Base-by-base conservation (phyloP, 305 asterid genomes). In the Rubia tinctorum region DNA sequence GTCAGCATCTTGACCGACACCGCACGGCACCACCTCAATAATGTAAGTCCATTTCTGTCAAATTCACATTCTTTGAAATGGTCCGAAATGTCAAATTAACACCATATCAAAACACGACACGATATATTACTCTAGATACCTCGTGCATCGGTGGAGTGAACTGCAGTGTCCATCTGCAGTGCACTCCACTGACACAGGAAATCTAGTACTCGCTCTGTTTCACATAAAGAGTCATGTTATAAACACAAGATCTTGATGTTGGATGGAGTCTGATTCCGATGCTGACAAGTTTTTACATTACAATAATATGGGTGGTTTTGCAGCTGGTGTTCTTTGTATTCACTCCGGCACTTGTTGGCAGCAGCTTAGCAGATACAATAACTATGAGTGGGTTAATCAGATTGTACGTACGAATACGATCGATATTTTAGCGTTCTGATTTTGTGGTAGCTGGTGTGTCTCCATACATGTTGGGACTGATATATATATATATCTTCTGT, bases 301-400 rank as follows among this genome's bases (percentile, higher is more conserved):
- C n/a, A n/a, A n/a, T n/a, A n/a, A n/a, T n/a, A n/a, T n/a, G n/a
- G n/a, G n/a, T n/a, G 37, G 42, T 71, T 43, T 14, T 71, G 73
- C 84, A 84, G 87, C 84, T 84, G 56, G 85, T 84, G 72, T 84
- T 68, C 73, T 81, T 76, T 60, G 58, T 84, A 66, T 81, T 84
- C 80, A 78, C 78, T 68, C 85, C 87, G 55, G 75, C 87, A 51
- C 77, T 84, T 37, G 73, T 81, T 76, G 83, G 76, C n/a, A 53
- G 87, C 79, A 76, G 83, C 77, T 75, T 84, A 44, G 76, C 80
- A 66, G 75, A 78, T 51, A 76, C 87, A 30, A 79, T 80, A 20
- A 74, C 83, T 23, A 81, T 71, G 37, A 81, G 44, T 69, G 76
- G 73, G 77, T 39, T 81, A 59, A 56, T 81, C 72, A 76, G 83